Evolutionary conservation across 768 basidiomycete species (phyloP).

Genomic region (Lactarius pseudohatsudake): DNA sequence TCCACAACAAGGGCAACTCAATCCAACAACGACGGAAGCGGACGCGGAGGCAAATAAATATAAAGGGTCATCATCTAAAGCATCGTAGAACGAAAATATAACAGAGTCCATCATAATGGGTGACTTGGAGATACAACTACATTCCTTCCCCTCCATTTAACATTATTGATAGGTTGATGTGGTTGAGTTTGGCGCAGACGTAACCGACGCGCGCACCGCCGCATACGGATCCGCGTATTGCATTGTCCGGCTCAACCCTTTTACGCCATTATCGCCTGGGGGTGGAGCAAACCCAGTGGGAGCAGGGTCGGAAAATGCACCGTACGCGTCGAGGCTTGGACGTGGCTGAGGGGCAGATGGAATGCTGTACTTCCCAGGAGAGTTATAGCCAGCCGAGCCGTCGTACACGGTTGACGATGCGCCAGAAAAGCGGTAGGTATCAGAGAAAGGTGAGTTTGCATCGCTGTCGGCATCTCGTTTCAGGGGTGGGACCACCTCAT

Average conservation of each 20-base stretch:
- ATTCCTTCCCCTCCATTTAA: not conserved
- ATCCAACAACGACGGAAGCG: not conserved
- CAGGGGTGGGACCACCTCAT: constrained; percentile 49
- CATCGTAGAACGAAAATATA: constrained; percentile 9
- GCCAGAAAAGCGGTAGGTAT: constrained; percentile 50
- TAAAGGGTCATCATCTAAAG: constrained; percentile 1
- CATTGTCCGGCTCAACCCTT: constrained; percentile 84
- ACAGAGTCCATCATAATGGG: constrained; percentile 7
- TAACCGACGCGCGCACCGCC: constrained; percentile 58
- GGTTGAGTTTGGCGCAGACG: constrained; percentile 7
- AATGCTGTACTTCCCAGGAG: constrained; percentile 35
- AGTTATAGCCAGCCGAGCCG: constrained; percentile 31
- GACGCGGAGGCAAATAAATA: constrained; percentile 5
- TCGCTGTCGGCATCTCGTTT: constrained; percentile 33
- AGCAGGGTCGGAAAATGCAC: constrained; percentile 86
- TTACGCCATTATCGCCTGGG: constrained; percentile 40
- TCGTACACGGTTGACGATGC: constrained; percentile 37
- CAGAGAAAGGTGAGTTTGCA: constrained; percentile 49
- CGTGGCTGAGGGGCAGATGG: constrained; percentile 40
- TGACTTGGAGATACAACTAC: constrained; percentile 23
- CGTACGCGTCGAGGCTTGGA: constrained; percentile 83
- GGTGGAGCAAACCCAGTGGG: constrained; percentile 65
- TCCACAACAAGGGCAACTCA: constrained; percentile 9
- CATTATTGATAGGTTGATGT: constrained; percentile 23
- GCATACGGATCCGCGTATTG: constrained; percentile 89